These are phyloP conservation scores for Suillus clintonianus DNA, from an alignment of 768 basidiomycete genomes.

Conservation along the genomic window DNA sequence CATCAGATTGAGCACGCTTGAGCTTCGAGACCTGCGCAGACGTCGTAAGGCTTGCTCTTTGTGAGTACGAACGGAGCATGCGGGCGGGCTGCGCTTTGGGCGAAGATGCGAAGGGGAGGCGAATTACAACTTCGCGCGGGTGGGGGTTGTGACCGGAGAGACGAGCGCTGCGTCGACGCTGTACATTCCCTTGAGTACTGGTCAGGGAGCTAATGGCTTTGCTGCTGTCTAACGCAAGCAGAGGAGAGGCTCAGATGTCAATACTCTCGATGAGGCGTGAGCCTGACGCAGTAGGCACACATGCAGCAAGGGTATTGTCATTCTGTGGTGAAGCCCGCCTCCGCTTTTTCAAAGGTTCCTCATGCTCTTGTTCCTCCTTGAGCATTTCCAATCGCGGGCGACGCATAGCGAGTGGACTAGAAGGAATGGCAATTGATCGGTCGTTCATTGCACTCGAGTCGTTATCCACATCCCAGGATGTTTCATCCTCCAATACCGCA, in stretches of 20 bases:
- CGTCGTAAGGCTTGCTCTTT: background rate
- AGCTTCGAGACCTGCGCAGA: background rate
- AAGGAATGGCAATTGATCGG: constrained; percentile 9
- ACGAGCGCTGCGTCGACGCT: constrained; percentile 25
- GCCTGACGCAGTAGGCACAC: constrained; percentile 4
- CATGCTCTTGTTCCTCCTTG: constrained; percentile 28
- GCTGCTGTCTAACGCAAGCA: constrained; percentile 15
- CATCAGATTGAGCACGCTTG: background rate
- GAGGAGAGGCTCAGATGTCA: constrained; percentile 25
- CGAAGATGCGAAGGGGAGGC: constrained; percentile 24
- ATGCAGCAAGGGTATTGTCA: background rate
- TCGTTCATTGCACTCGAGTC: constrained; percentile 16
- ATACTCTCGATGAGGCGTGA: constrained; percentile 29
- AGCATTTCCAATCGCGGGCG: constrained; percentile 17
- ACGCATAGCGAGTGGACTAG: constrained; percentile 29
- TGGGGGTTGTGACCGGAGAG: constrained; percentile 4
- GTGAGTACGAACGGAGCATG: constrained; percentile 29
- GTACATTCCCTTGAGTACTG: constrained; percentile 2
- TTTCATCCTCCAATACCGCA: background rate
- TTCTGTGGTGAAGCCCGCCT: background rate
- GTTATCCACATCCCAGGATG: constrained; percentile 6
- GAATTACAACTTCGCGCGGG: constrained; percentile 19
- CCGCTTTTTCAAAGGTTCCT: constrained; percentile 11
- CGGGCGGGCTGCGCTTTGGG: constrained; percentile 16
- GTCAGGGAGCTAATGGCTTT: background rate